Evolutionary conservation across 192 early-diverging fungal species (phyloP).

Genomic region (Coemansia sp.): DNA sequence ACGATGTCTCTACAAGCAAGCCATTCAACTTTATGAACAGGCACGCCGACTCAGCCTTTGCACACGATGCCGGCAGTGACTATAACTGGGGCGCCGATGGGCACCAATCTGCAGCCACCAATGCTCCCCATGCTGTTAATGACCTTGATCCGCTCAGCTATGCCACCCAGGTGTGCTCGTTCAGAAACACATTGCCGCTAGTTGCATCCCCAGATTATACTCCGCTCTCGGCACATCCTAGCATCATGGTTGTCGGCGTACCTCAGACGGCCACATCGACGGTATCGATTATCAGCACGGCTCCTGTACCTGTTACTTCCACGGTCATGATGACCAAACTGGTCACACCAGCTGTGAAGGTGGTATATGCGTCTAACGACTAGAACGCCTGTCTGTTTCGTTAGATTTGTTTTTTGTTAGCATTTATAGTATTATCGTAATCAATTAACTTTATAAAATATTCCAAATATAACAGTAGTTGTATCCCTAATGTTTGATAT

Average conservation of each 20-base stretch:
- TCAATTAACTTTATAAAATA: neutral
- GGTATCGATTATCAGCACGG: constrained; percentile 11
- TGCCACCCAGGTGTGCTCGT: constrained; percentile 30
- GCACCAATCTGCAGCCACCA: neutral
- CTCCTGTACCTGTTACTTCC: constrained; percentile 18
- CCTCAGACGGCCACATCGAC: constrained; percentile 21
- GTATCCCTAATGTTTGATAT: no score
- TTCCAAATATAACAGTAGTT: neutral
- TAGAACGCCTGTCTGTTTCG: neutral
- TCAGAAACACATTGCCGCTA: constrained; percentile 30
- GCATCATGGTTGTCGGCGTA: constrained; percentile 38
- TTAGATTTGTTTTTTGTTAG: neutral
- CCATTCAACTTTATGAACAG: constrained; percentile 45
- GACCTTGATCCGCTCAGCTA: constrained; percentile 54
- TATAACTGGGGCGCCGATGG: neutral
- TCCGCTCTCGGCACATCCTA: constrained; percentile 21
- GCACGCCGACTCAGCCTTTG: constrained; percentile 34
- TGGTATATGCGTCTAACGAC: constrained; percentile 24
- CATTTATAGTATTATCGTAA: neutral
- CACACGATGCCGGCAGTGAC: constrained; percentile 34
- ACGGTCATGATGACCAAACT: constrained; percentile 47
- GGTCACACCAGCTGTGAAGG: constrained; percentile 42
- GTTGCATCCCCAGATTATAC: constrained; percentile 3
- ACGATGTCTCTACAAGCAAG: constrained; percentile 18
- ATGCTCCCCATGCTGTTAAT: constrained; percentile 33